phyloP scores from a whole-genome alignment of 116 monocot species.

The Trichopus zeylanicus region DNA sequence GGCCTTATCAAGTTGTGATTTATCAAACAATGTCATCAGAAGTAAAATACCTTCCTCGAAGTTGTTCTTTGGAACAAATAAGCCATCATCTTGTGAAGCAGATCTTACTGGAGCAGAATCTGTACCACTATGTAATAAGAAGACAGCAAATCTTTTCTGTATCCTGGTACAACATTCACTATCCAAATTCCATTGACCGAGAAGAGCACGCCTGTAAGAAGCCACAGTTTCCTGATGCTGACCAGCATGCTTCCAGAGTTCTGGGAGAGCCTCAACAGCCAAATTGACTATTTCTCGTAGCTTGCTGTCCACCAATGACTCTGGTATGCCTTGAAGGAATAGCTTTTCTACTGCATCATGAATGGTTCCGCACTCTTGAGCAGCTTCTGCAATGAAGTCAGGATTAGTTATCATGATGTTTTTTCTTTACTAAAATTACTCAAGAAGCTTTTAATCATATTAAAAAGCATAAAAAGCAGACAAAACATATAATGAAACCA shows the following conservation, averaged over 20 bases:
- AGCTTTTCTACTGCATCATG: conserved; percentile 63
- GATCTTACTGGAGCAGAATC: conserved; percentile 46
- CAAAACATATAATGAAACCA: no score
- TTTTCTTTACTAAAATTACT: not conserved
- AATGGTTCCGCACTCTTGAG: conserved; percentile 46
- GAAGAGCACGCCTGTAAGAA: conserved; percentile 54
- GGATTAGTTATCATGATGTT: not conserved
- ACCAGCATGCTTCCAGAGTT: conserved; percentile 63
- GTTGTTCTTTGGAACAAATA: conserved; percentile 55
- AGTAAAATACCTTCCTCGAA: conserved; percentile 64
- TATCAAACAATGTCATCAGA: conserved; percentile 45
- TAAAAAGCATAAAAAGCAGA: not conserved
- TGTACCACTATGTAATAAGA: conserved; percentile 45
- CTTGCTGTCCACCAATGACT: conserved; percentile 34
- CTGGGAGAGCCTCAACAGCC: conserved; percentile 57
- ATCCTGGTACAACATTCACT: conserved; percentile 45
- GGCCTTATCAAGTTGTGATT: conserved; percentile 42
- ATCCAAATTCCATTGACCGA: conserved; percentile 57
- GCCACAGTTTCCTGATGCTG: conserved; percentile 29
- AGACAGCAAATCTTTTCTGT: conserved; percentile 57
- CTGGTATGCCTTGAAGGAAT: conserved; percentile 49
- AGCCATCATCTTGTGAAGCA: conserved; percentile 42
- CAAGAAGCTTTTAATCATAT: not conserved
- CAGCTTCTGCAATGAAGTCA: conserved; percentile 34
- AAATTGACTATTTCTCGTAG: conserved; percentile 47